Conservation (phyloP, 2,329 filamentous ascomycete genomes). For the Botrytis galanthina region DNA sequence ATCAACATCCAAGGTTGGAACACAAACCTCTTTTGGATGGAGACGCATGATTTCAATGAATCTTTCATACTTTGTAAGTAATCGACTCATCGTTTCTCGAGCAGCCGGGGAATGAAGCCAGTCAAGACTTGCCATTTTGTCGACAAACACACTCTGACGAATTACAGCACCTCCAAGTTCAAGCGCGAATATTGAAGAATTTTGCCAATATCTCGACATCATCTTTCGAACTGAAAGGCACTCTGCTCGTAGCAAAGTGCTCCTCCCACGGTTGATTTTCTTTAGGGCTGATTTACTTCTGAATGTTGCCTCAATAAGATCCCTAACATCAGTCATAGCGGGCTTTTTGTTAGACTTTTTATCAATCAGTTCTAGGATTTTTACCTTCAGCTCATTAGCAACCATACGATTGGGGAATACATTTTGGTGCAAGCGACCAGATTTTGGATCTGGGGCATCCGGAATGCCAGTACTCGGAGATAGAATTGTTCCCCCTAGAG, state of each 20-base stretch:
- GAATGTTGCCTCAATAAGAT: slow-evolving; percentile 49
- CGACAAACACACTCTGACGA: slow-evolving; percentile 63
- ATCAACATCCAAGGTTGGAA: slow-evolving; percentile 74
- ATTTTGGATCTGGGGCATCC: slow-evolving; percentile 34
- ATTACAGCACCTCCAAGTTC: slow-evolving; percentile 65
- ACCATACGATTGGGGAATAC: slow-evolving; percentile 60
- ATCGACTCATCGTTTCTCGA: slow-evolving; percentile 59
- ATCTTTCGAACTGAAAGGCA: slow-evolving; percentile 57
- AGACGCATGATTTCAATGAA: slow-evolving; percentile 60
- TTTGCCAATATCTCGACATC: slow-evolving; percentile 71
- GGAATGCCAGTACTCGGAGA: slow-evolving; percentile 52
- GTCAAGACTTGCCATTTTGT: slow-evolving; percentile 74
- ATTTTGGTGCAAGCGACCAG: slow-evolving; percentile 33
- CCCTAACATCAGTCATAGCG: slow-evolving; percentile 52
- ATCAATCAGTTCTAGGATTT: slow-evolving; percentile 44
- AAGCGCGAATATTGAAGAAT: slow-evolving; percentile 61
- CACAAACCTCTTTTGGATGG: slow-evolving; percentile 49
- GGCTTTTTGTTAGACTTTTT: slow-evolving; percentile 30
- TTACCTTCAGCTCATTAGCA: slow-evolving; percentile 44
- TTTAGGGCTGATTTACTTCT: slow-evolving; percentile 41
- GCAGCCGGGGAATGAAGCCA: slow-evolving; percentile 73
- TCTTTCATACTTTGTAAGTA: slow-evolving; percentile 62
- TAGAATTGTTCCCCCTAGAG: slow-evolving; percentile 69
- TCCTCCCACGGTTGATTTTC: slow-evolving; percentile 41
- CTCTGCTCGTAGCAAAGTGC: slow-evolving; percentile 35